Percentiles rank a stretch among this genome's conserved stretches.
phyloP scores from a whole-genome alignment of 2,329 filamentous ascomycete species.

The Sarocladiaceae sp. region DNA sequence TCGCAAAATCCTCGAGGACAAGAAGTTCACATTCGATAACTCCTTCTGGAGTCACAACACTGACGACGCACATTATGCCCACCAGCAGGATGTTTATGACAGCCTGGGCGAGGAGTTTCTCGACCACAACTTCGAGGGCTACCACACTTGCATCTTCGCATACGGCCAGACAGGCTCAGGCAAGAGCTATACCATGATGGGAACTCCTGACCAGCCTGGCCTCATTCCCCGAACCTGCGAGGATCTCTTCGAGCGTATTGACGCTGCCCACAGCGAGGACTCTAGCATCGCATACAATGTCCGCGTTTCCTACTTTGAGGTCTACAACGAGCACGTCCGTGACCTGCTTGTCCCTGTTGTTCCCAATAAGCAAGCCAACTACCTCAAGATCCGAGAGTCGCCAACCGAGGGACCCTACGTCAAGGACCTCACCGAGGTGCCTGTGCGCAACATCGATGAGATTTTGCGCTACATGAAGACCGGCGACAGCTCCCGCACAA shows the following conservation, averaged over 20 bases:
- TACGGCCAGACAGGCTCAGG: constrained; percentile 97
- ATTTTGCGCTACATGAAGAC: constrained; percentile 86
- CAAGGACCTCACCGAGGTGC: constrained; percentile 90
- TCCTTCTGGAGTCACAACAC: constrained; percentile 95
- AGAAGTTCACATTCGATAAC: constrained; percentile 91
- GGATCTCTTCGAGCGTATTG: constrained; percentile 91
- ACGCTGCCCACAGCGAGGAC: constrained; percentile 66
- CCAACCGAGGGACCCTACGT: constrained; percentile 94
- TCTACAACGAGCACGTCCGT: constrained; percentile 98
- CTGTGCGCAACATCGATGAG: constrained; percentile 79
- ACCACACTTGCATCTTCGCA: constrained; percentile 98
- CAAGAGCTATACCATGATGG: constrained; percentile 99
- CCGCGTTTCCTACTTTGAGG: constrained; percentile 96
- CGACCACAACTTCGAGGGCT: constrained; percentile 98
- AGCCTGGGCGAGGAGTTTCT: constrained; percentile 92
- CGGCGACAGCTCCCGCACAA: constrained; percentile 82
- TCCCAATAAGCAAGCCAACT: constrained; percentile 70
- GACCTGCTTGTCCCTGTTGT: constrained; percentile 76
- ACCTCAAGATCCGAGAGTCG: constrained; percentile 95
- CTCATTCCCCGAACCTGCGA: constrained; percentile 93
- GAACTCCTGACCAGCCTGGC: constrained; percentile 74
- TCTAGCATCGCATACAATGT: constrained; percentile 96
- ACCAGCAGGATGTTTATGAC: constrained; percentile 91
- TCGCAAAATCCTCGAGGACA: constrained; percentile 76
- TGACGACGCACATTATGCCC: constrained; percentile 76